Conservation (phyloP, 257 asterid species). For the Orobanche coerulescens region DNA sequence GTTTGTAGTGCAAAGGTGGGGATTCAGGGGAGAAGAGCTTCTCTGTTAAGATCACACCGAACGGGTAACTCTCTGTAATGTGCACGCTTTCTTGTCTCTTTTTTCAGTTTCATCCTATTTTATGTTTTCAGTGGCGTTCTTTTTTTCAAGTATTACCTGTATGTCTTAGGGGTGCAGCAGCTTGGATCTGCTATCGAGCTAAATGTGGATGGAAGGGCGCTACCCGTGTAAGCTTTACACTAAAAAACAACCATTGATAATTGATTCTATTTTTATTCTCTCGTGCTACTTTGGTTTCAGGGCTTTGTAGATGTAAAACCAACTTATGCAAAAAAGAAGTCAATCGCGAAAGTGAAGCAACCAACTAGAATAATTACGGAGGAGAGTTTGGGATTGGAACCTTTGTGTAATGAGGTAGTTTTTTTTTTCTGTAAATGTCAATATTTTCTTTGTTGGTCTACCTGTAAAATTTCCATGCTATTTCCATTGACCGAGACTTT, state of each 20-base stretch:
- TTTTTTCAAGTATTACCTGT: no score
- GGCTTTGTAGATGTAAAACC: slow-evolving; percentile 53
- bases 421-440: not conserved
- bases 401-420: slow-evolving; percentile 55
- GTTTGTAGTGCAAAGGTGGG: slow-evolving; percentile 80
- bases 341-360: slow-evolving; percentile 31
- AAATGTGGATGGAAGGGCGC: slow-evolving; percentile 87
- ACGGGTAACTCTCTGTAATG: slow-evolving; percentile 56
- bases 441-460: not conserved
- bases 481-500: no score
- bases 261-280: slow-evolving; percentile 14
- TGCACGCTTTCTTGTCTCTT: no score
- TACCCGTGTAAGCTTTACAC: slow-evolving; percentile 55
- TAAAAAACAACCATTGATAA: not conserved
- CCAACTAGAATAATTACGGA: slow-evolving; percentile 41
- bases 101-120: no score
- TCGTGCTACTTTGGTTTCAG: slow-evolving; percentile 34
- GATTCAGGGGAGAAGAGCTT: slow-evolving; percentile 60
- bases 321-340: slow-evolving; percentile 36
- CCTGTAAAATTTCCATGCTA: no score
- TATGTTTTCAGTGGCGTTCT: no score
- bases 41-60: slow-evolving; percentile 44
- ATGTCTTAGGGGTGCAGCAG: slow-evolving; percentile 60
- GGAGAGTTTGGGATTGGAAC: slow-evolving; percentile 55
- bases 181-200: slow-evolving; percentile 81